phyloP scores from a whole-genome alignment of 208 protist genomes.

The Trypanosoma theileri region DNA sequence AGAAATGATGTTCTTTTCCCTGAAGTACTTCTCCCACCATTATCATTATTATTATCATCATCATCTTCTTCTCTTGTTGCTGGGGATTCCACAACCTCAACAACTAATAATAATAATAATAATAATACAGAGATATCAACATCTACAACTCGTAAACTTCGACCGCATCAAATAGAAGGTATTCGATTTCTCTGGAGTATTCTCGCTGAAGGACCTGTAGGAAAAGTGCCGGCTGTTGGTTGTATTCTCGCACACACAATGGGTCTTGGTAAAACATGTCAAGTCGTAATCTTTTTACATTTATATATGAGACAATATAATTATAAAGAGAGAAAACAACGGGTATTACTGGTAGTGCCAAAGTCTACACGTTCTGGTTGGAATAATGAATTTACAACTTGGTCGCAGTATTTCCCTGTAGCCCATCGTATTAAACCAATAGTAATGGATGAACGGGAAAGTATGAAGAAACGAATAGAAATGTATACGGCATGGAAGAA shows the following conservation, averaged over 20 bases:
- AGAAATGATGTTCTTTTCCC: slow-evolving; percentile 57
- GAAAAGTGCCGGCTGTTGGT: slow-evolving; percentile 72
- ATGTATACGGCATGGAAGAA: slow-evolving; percentile 50
- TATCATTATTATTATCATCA: too few relatives aligned
- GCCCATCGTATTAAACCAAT: slow-evolving; percentile 42
- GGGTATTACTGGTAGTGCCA: slow-evolving; percentile 66
- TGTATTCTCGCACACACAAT: slow-evolving; percentile 88
- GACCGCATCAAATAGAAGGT: slow-evolving; percentile 74
- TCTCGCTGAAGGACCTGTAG: slow-evolving; percentile 70
- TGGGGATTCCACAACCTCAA: neutral
- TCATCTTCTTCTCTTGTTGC: neutral
- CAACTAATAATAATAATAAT: neutral
- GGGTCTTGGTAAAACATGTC: slow-evolving; percentile 88
- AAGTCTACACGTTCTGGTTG: slow-evolving; percentile 75
- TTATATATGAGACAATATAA: slow-evolving; percentile 50
- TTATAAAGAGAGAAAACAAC: too few relatives aligned
- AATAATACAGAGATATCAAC: neutral
- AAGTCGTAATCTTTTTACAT: slow-evolving; percentile 81
- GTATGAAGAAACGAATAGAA: slow-evolving; percentile 26
- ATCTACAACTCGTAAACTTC: neutral
- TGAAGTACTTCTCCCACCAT: slow-evolving; percentile 39
- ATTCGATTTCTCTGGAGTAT: slow-evolving; percentile 86
- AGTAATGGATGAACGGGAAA: slow-evolving; percentile 20
- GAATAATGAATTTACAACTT: slow-evolving; percentile 62
- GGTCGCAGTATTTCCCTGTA: slow-evolving; percentile 54